These are phyloP conservation scores for Gomphus sp. DNA, from an alignment of 1,284 basidiomycete genomes.

Conservation along the genomic window DNA sequence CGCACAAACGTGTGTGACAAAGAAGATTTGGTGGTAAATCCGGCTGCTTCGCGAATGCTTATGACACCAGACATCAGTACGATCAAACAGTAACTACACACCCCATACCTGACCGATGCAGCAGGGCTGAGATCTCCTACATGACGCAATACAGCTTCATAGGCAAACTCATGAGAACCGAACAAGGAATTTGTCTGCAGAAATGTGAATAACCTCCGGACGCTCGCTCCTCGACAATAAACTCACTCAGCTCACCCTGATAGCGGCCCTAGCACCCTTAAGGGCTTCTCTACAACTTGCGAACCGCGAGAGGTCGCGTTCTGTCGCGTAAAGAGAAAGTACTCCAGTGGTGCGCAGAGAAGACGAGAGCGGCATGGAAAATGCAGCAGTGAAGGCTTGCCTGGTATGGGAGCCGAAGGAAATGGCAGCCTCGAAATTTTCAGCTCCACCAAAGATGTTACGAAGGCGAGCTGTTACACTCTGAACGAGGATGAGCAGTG, in stretches of 20 bases:
- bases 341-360: slow-evolving; percentile 55
- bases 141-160: slow-evolving; percentile 73
- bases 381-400: slow-evolving; percentile 66
- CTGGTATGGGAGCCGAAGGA: slow-evolving; percentile 86
- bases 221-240: slow-evolving; percentile 9
- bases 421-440: slow-evolving; percentile 77
- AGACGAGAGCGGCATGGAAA: slow-evolving; percentile 46
- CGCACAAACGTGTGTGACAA: slow-evolving; percentile 70
- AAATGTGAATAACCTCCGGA: not conserved
- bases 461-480: slow-evolving; percentile 73
- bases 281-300: slow-evolving; percentile 63
- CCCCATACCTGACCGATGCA: slow-evolving; percentile 69
- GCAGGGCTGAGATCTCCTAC: slow-evolving; percentile 60
- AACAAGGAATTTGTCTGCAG: slow-evolving; percentile 24
- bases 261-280: slow-evolving; percentile 52
- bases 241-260: slow-evolving; percentile 51
- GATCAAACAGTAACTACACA: not conserved
- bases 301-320: slow-evolving; percentile 62
- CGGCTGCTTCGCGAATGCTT: slow-evolving; percentile 78
- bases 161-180: slow-evolving; percentile 71
- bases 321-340: slow-evolving; percentile 50
- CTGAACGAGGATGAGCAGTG: slow-evolving; percentile 23
- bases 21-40: slow-evolving; percentile 76
- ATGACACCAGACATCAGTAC: not conserved
- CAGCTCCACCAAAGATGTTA: slow-evolving; percentile 90